Conservation (phyloP, 2,329 filamentous ascomycete species). For the Plenodomus biglobosus region DNA sequence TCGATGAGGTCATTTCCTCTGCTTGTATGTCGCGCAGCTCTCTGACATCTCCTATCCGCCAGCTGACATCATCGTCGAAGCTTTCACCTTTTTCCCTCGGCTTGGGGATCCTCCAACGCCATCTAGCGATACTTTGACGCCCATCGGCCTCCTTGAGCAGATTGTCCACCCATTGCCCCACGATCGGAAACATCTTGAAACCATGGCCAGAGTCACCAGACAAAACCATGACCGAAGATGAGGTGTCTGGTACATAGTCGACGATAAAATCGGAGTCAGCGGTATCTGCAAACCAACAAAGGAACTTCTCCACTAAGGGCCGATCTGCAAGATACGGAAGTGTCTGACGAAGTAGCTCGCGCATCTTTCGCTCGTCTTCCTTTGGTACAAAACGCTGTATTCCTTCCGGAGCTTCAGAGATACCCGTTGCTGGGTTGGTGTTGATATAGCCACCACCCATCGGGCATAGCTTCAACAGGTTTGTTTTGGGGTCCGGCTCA, state of each 20-base stretch:
- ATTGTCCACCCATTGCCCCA: conserved; percentile 57
- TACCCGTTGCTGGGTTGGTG: conserved; percentile 47
- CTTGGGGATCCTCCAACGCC: conserved; percentile 54
- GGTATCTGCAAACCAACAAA: conserved; percentile 68
- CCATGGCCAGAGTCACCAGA: conserved; percentile 64
- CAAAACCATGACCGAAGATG: conserved; percentile 52
- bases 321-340: conserved; percentile 57
- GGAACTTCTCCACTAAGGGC: conserved; percentile 57
- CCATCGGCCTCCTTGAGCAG: conserved; percentile 47
- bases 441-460: conserved; percentile 60
- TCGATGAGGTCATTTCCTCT: conserved; percentile 13
- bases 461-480: conserved; percentile 62
- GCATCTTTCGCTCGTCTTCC: conserved; percentile 56
- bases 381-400: conserved; percentile 53
- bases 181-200: conserved; percentile 64
- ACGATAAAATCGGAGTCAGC: conserved; percentile 62
- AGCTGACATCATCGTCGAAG: conserved; percentile 53
- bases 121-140: conserved; percentile 50
- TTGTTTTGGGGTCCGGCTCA: conserved; percentile 62
- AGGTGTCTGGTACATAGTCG: conserved; percentile 58
- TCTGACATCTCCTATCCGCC: conserved; percentile 48
- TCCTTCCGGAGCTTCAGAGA: conserved; percentile 46
- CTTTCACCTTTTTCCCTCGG: conserved; percentile 32
- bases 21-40: conserved; percentile 24
- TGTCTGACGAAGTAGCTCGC: conserved; percentile 54